Base-by-base conservation (phyloP, 2,329 filamentous ascomycete species). In the Pseudofabraea citricarpa region DNA sequence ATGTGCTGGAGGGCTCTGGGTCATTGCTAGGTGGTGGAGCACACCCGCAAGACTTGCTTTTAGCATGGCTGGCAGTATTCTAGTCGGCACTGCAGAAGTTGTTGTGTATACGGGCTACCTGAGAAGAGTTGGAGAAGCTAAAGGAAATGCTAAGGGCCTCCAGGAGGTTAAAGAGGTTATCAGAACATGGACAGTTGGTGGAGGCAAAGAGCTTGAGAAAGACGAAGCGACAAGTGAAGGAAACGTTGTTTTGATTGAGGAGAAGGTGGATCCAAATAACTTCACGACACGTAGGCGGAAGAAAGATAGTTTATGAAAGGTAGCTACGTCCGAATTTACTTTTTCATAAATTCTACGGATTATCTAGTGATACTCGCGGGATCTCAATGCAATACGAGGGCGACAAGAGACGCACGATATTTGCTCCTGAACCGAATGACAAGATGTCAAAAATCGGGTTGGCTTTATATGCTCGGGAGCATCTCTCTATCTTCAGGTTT, bases 61-160 rank as follows among this genome's bases (percentile, higher is more conserved):
- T 39, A 84, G 84, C 23, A 73, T 93, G 68, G 77, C 75, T 6
- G 85, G 86, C 1, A 83, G 81, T 47, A 66, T 83, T 1, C 57
- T 86, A 0, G 84, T 91, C 0, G 86, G 79, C 2, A 67, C 89
- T 24, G 86, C 86, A 0, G 87, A 93, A 62, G 84, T 91, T 1
- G 82, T 77, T 1, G 82, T 93, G 5, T 91, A 91, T 58, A 75
- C 76, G 6, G 84, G 82, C 4, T 93, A 90, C 58, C 72, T 88
- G 35, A 79, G 84, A 70, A 78, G 85, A 48, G 72, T 90, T 55
- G 72, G 74, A 1, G 75, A 89, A 53, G 83, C 83, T 1, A 87
- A 83, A 60, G 70, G 71, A 49, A 77, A 73, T 51, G 81, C 85
- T 50, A 72, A 70, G 45, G 73, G 70, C 44, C 68, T 73, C 32